Evolutionary conservation across 2,329 filamentous ascomycete genomes (phyloP).

Genomic region (Sporothrix protearum): DNA sequence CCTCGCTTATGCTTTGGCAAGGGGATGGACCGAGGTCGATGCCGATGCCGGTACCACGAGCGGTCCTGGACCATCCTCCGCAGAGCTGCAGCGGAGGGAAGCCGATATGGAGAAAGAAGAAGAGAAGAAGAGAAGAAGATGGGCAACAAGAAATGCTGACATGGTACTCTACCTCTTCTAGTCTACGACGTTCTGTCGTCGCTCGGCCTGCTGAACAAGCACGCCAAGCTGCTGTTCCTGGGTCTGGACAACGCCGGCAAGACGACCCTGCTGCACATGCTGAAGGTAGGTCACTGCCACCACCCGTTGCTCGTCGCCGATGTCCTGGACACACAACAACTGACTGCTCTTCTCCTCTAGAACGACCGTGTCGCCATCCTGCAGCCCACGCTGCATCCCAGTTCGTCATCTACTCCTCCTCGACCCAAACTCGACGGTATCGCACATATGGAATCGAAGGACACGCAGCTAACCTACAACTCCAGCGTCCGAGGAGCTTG

Average conservation of each 20-base stretch:
- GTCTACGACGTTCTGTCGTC: constrained; percentile 88
- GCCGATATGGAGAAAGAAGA: not conserved
- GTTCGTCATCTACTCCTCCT: constrained; percentile 48
- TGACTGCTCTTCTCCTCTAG: constrained; percentile 41
- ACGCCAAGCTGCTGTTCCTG: constrained; percentile 90
- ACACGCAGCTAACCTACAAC: not conserved
- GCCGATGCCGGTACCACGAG: not conserved
- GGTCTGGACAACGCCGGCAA: constrained; percentile 93
- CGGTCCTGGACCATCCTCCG: not conserved
- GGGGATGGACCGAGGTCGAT: constrained; percentile 10
- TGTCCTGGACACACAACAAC: not conserved
- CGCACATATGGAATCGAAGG: not conserved
- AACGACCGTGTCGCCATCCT: constrained; percentile 91
- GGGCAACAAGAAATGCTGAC: constrained; percentile 31
- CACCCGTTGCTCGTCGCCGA: not conserved
- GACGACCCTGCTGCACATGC: constrained; percentile 89
- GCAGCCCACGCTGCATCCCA: constrained; percentile 86
- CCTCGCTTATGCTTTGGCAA: not conserved
- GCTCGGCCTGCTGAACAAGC: constrained; percentile 88
- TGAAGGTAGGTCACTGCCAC: constrained; percentile 63
- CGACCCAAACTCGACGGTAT: not conserved
- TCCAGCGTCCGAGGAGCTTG: constrained; percentile 81
- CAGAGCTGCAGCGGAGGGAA: not conserved
- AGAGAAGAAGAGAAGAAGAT: too few species aligned
- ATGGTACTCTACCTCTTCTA: constrained; percentile 36